Percentiles rank a stretch among this genome's conserved stretches.
Conservation (phyloP, 331 rosid species). For the Malus hybrid region DNA sequence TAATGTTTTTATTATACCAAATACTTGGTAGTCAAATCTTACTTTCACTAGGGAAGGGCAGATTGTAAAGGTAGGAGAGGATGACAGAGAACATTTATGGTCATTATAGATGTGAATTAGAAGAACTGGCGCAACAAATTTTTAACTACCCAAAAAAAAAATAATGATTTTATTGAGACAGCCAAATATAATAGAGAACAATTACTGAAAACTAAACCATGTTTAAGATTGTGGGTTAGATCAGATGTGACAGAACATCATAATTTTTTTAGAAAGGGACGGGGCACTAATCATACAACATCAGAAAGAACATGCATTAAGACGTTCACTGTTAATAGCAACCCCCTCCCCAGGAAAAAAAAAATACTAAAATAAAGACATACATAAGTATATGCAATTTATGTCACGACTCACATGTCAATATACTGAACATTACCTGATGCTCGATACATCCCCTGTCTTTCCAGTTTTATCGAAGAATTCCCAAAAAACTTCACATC, state of each 20-base stretch:
- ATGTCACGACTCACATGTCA: background rate
- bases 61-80: background rate
- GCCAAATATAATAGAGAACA: background rate
- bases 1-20: background rate
- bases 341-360: background rate
- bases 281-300: background rate
- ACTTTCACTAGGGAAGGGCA: background rate
- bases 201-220: too few relatives aligned
- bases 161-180: background rate
- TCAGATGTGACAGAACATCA: background rate
- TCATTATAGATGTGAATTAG: background rate
- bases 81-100: background rate
- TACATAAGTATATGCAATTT: background rate
- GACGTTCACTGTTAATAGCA: background rate
- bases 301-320: background rate
- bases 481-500: constrained; percentile 74
- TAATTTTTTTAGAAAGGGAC: background rate
- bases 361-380: background rate
- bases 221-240: background rate
- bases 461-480: constrained; percentile 60
- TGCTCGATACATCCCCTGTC: constrained; percentile 90
- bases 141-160: background rate
- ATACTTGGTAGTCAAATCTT: background rate
- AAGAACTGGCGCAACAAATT: background rate
- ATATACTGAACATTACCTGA: constrained; percentile 45